These are phyloP conservation scores for Ophiobolus disseminans DNA, from an alignment of 2,329 filamentous ascomycete genomes.

Conservation along the genomic window DNA sequence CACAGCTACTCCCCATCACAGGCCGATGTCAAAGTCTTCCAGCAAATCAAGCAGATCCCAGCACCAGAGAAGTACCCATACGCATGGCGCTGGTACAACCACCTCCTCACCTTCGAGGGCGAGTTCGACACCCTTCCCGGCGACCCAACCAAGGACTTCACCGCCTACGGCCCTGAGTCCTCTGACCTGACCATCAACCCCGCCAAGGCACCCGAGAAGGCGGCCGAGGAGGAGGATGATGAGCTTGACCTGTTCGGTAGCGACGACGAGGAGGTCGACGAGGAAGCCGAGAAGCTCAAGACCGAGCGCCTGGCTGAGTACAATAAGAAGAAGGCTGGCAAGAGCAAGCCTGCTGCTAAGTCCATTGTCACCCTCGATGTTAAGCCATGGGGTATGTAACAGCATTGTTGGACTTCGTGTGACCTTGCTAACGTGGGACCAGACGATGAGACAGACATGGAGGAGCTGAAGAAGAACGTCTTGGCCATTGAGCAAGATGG, in stretches of 20 bases:
- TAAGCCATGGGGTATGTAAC: conserved; percentile 93
- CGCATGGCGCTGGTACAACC: conserved; percentile 98
- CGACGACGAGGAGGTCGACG: conserved; percentile 74
- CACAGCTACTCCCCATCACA: conserved; percentile 75
- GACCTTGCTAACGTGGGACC: conserved; percentile 24
- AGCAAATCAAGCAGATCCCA: conserved; percentile 79
- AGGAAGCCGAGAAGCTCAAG: conserved; percentile 81
- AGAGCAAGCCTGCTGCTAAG: conserved; percentile 92
- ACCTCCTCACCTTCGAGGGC: conserved; percentile 89
- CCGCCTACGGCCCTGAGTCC: conserved; percentile 87
- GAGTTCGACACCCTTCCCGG: conserved; percentile 92
- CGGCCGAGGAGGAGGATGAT: conserved; percentile 66
- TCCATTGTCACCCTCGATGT: conserved; percentile 95
- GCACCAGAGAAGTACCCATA: conserved; percentile 88
- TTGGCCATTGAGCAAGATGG: conserved; percentile 88
- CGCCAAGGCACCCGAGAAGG: conserved; percentile 76
- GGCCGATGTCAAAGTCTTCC: conserved; percentile 95
- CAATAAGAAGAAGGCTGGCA: conserved; percentile 94
- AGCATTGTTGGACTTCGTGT: not conserved
- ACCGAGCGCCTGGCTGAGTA: conserved; percentile 93
- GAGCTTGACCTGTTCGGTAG: conserved; percentile 93
- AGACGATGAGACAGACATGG: conserved; percentile 96
- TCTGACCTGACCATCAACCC: conserved; percentile 81
- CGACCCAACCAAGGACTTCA: conserved; percentile 87
- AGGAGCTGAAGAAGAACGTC: conserved; percentile 78